Conservation (phyloP, 495 filamentous ascomycete genomes). For the Neurospora tetraspora region DNA sequence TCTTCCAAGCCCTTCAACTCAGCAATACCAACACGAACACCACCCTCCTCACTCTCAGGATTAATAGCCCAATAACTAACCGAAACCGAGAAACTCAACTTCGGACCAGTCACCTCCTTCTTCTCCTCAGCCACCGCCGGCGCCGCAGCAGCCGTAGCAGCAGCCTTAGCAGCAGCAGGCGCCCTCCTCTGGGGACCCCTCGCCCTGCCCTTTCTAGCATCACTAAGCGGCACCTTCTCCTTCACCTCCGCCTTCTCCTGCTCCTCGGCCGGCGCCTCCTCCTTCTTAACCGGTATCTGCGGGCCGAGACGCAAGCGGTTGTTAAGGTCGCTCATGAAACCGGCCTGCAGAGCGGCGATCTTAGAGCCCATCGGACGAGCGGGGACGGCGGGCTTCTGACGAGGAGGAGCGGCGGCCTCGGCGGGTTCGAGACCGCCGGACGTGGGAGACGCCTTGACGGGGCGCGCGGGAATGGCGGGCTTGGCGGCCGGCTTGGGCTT, state of each 20-base stretch:
- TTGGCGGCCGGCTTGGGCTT: conserved; percentile 51
- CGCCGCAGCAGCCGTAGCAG: conserved; percentile 15
- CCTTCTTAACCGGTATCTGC: conserved; percentile 54
- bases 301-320: conserved; percentile 75
- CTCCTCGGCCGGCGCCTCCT: conserved; percentile 48
- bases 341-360: conserved; percentile 81
- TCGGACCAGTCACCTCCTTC: conserved; percentile 10
- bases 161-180: conserved; percentile 39
- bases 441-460: conserved; percentile 42
- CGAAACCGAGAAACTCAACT: conserved; percentile 28
- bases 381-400: conserved; percentile 71
- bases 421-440: conserved; percentile 24
- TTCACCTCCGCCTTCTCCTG: conserved; percentile 46
- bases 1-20: conserved; percentile 5
- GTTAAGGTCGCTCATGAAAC: conserved; percentile 86
- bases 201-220: conserved; percentile 83
- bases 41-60: conserved; percentile 34
- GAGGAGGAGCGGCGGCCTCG: conserved; percentile 35
- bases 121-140: conserved; percentile 16
- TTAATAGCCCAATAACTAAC: conserved; percentile 41
- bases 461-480: conserved; percentile 66
- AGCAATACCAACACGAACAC: conserved; percentile 24
- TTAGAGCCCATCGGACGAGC: conserved; percentile 70
- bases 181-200: conserved; percentile 75
- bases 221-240: conserved; percentile 68